Evolutionary conservation across 208 protist genomes (phyloP).

Genomic region (Trypanosoma avium): DNA sequence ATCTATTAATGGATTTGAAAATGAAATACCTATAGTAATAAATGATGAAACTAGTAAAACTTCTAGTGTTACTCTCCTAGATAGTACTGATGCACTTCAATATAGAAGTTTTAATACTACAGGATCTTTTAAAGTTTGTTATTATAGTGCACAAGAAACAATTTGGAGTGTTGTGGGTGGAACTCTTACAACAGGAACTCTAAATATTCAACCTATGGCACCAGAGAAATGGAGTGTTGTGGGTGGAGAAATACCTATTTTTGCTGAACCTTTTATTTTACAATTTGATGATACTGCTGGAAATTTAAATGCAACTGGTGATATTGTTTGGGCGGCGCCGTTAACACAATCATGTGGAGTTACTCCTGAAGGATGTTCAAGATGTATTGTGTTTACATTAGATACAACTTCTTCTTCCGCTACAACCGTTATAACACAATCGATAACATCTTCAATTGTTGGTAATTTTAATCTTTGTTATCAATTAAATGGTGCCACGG

Average conservation of each 20-base stretch:
- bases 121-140: conserved; percentile 75
- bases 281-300: conserved; percentile 51
- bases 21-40: conserved; percentile 42
- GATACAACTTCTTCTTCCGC: conserved; percentile 33
- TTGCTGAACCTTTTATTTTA: conserved; percentile 57
- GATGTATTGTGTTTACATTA: conserved; percentile 62
- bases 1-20: conserved; percentile 37
- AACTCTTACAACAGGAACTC: conserved; percentile 36
- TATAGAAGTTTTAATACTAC: conserved; percentile 80
- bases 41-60: conserved; percentile 38
- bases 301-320: conserved; percentile 36
- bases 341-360: conserved; percentile 55
- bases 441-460: conserved; percentile 40
- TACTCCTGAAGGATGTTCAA: conserved; percentile 33
- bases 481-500: conserved; percentile 55
- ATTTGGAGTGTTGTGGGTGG: conserved; percentile 78
- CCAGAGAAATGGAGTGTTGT: conserved; percentile 43
- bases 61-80: conserved; percentile 40
- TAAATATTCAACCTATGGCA: conserved; percentile 41
- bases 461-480: conserved; percentile 81
- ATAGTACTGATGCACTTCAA: conserved; percentile 60
- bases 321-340: conserved; percentile 71
- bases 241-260: conserved; percentile 18
- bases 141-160: conserved; percentile 66
- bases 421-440: conserved; percentile 39